Conservation (phyloP, 225 moss, liverwort and hornwort genomes). For the Bryoerythrophyllum caledonicum region DNA sequence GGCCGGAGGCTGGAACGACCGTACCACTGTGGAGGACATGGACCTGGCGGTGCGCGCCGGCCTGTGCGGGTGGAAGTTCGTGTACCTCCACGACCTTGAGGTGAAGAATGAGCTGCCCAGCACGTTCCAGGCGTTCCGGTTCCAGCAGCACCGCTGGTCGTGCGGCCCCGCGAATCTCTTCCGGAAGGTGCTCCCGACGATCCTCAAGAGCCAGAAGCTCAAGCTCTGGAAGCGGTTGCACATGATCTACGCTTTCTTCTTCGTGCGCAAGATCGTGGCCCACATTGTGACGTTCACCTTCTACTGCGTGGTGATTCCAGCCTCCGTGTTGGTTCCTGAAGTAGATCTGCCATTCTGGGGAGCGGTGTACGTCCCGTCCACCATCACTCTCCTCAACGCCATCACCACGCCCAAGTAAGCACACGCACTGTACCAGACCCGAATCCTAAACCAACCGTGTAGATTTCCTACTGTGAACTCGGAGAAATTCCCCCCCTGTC, state of each 20-base stretch:
- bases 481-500: no score
- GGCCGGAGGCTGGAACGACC: constrained; percentile 86
- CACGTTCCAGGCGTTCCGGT: constrained; percentile 79
- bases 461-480: no score
- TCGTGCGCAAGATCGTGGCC: constrained; percentile 74
- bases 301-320: constrained; percentile 78
- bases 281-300: constrained; percentile 76
- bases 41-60: constrained; percentile 81
- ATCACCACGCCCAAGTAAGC: constrained; percentile 68
- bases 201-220: constrained; percentile 59
- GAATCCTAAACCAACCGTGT: background rate
- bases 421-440: background rate
- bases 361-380: constrained; percentile 70
- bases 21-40: constrained; percentile 89
- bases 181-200: constrained; percentile 60
- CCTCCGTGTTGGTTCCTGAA: constrained; percentile 75
- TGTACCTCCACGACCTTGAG: constrained; percentile 63
- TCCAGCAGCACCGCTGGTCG: constrained; percentile 89
- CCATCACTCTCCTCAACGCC: constrained; percentile 75
- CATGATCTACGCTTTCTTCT: constrained; percentile 83
- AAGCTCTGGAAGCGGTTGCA: constrained; percentile 66
- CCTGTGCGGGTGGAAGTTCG: constrained; percentile 82
- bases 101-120: constrained; percentile 81
- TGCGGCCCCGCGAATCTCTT: constrained; percentile 82
- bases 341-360: constrained; percentile 80